Conservation (phyloP, 768 basidiomycete species). For the Macrolepiota albuminosa region DNA sequence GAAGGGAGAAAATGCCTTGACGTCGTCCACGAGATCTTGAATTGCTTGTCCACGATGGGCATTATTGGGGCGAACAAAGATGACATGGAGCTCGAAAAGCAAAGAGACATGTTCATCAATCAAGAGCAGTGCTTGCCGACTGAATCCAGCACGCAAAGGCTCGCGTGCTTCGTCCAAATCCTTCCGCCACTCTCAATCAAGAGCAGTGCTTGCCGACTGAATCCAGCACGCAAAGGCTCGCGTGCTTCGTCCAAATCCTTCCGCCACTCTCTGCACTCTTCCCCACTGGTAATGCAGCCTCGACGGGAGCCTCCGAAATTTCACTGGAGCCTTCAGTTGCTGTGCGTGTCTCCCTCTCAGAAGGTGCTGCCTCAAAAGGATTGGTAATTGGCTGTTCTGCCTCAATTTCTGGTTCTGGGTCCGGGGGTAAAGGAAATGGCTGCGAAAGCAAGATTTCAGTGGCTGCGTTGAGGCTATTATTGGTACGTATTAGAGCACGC, state of each 20-base stretch:
- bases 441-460: constrained; percentile 83
- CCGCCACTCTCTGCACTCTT: constrained; percentile 62
- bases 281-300: constrained; percentile 18
- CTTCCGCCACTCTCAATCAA: constrained; percentile 70
- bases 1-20: constrained; percentile 60
- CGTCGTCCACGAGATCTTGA: constrained; percentile 69
- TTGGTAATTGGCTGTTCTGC: constrained; percentile 17
- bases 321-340: constrained; percentile 20
- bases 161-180: constrained; percentile 66
- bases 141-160: constrained; percentile 57
- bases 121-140: constrained; percentile 66
- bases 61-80: constrained; percentile 65
- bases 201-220: constrained; percentile 66
- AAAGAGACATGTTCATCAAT: constrained; percentile 86
- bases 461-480: constrained; percentile 86
- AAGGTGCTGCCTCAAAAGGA: constrained; percentile 16
- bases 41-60: constrained; percentile 63
- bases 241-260: constrained; percentile 62
- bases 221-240: constrained; percentile 55
- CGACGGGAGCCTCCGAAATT: constrained; percentile 13
- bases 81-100: constrained; percentile 82
- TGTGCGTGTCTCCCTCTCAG: constrained; percentile 24
- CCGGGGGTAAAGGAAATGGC: constrained; percentile 72
- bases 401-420: constrained; percentile 44
- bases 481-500: constrained; percentile 74